Evolutionary conservation across 2,329 filamentous ascomycete genomes (phyloP), one percentile per base, ranked within the genome.

Genomic region (Sphaceloma murrayae): DNA sequence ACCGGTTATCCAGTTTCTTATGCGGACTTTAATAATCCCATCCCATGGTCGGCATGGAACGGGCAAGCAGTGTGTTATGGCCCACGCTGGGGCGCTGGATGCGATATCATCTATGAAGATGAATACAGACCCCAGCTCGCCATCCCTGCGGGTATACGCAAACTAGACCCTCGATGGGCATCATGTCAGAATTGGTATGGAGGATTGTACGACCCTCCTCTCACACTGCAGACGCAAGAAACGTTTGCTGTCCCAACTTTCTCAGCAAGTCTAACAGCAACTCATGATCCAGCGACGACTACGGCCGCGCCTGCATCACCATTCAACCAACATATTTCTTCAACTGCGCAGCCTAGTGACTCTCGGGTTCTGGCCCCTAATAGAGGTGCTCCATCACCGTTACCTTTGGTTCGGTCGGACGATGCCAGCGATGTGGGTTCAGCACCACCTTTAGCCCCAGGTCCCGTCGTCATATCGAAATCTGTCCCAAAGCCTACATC

Each of bases 1-100:
- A 58, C 55, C 6, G 56, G 56, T 17, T 58, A 54, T 32, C 55
- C 56, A 2, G 50, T 57, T 18, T 49, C 47, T 1, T 58, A 56
- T 29, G 56, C 53, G 4, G 56, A 58, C 43, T 54, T 58, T 43
- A 53, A 56, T 13, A 48, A 47, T 1, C 56, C 56, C 2, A 48
- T 58, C 5, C 56, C 56, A 2, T 56, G 49, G 48, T 55, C 52
- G 11, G 56, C 55, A 18, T 58, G 54, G 53, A 54, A 51, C 29
- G 56, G 54, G 5, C 50, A 53, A 29, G 49, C 49, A 4, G 32
- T 36, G 13, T 58, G 56, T 31, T 18, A 49, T 6, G 27, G n/a
- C 8, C 34, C 44, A 8, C 48, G 31, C 1, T 46, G 30, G 22
- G 31, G 31, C 18, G n/a, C 13, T 13, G 24, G 24, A 3, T 56